Conservation (phyloP, 257 asterid species). For the Eucommia ulmoides region DNA sequence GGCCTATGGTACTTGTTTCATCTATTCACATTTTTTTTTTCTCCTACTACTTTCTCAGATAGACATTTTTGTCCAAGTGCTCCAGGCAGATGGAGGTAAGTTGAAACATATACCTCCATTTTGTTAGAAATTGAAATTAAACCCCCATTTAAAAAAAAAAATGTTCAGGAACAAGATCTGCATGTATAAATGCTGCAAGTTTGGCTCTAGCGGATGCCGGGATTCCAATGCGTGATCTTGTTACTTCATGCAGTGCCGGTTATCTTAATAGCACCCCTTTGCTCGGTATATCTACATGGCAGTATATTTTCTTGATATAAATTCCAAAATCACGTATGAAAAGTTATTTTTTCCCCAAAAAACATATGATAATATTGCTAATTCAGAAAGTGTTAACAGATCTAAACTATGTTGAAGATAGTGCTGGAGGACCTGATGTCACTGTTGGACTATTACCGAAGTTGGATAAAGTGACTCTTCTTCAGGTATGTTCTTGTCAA, state of each 20-base stretch:
- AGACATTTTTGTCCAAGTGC: conserved; percentile 94
- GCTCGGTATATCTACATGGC: conserved; percentile 37
- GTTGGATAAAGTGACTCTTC: conserved; percentile 87
- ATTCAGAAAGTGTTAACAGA: conserved; percentile 39
- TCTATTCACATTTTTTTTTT: too few relatives aligned
- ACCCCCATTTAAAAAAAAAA: too few relatives aligned
- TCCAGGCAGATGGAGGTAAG: conserved; percentile 98
- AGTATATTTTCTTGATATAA: background rate
- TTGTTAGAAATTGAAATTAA: background rate
- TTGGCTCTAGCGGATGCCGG: conserved; percentile 98
- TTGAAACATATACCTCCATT: background rate
- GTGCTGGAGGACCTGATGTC: conserved; percentile 98
- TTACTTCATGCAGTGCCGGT: conserved; percentile 90
- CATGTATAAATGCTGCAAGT: conserved; percentile 97
- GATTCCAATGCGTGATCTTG: conserved; percentile 91
- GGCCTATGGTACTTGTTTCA: too few relatives aligned
- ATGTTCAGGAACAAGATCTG: conserved; percentile 89
- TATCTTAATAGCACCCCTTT: conserved; percentile 73
- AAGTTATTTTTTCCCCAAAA: background rate
- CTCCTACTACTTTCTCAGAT: conserved; percentile 80
- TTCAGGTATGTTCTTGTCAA: conserved; percentile 46
- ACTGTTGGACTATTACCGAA: conserved; percentile 87
- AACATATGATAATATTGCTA: background rate
- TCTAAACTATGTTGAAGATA: conserved; percentile 84
- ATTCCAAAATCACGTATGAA: background rate